A percentile compares a stretch with the other conserved stretches of the same genome.
phyloP scores from a whole-genome alignment of 2,329 filamentous ascomycete species.

The Fusarium tricinctum region DNA sequence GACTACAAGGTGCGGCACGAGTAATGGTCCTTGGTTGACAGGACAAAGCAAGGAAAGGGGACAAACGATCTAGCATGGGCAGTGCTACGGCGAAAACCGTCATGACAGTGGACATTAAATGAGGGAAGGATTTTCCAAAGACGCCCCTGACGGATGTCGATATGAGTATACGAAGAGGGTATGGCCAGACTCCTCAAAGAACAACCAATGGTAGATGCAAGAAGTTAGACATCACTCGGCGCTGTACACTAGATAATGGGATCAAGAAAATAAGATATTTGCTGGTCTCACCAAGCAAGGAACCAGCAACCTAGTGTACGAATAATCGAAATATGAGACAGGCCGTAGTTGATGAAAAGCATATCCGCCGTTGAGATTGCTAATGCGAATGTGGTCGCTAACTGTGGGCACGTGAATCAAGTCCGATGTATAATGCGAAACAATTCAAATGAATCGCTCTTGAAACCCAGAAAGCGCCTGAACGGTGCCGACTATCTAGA shows the following conservation, averaged over 20 bases:
- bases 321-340: constrained; percentile 25
- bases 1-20: constrained; percentile 82
- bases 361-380: background rate
- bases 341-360: constrained; percentile 4
- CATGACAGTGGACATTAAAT: constrained; percentile 30
- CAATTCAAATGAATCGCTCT: constrained; percentile 9
- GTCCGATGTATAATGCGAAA: constrained; percentile 13
- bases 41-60: constrained; percentile 34
- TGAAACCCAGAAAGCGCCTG: constrained; percentile 9
- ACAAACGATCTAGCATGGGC: constrained; percentile 22
- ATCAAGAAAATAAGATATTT: constrained; percentile 46
- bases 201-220: constrained; percentile 26
- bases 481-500: constrained; percentile 24
- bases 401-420: background rate
- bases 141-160: constrained; percentile 17
- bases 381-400: constrained; percentile 1
- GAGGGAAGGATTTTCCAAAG: constrained; percentile 16
- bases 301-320: constrained; percentile 19
- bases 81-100: constrained; percentile 37
- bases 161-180: constrained; percentile 21
- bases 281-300: constrained; percentile 30
- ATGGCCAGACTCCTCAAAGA: constrained; percentile 24
- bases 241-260: constrained; percentile 51
- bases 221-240: constrained; percentile 45
- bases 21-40: constrained; percentile 54